These are phyloP conservation scores for Colletotrichum tropicicola DNA, from an alignment of 2,329 filamentous ascomycete genomes.

Conservation along the genomic window DNA sequence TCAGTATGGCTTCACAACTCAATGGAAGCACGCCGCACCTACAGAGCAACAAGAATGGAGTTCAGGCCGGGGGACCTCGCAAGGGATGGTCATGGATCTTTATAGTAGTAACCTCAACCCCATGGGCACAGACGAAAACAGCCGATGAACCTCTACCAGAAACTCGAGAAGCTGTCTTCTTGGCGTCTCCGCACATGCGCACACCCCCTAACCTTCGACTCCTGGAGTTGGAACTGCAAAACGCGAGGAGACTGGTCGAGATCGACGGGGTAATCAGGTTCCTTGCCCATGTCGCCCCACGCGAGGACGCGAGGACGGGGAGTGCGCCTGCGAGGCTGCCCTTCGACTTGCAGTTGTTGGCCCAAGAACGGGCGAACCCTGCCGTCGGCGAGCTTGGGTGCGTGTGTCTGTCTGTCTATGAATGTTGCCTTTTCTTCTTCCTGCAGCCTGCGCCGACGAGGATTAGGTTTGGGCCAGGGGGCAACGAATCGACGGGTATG, in stretches of 20 bases:
- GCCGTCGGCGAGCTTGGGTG: conserved; percentile 7
- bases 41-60: background rate
- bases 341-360: background rate
- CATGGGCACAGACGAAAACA: conserved; percentile 8
- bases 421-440: background rate
- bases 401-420: background rate
- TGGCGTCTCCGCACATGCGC: conserved; percentile 21
- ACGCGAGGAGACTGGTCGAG: conserved; percentile 6
- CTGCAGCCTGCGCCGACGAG: background rate
- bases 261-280: conserved; percentile 16
- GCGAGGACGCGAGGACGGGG: conserved; percentile 10
- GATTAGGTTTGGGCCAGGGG: background rate
- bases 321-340: background rate
- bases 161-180: conserved; percentile 11
- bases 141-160: conserved; percentile 7
- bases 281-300: conserved; percentile 11
- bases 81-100: conserved; percentile 21
- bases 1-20: conserved; percentile 1
- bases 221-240: background rate
- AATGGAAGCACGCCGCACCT: background rate
- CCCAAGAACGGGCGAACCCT: background rate
- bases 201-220: background rate
- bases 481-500: background rate
- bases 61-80: background rate
- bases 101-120: conserved; percentile 10